A percentile compares a stretch with the other conserved stretches of the same genome.
These are phyloP conservation scores for Eimeria necatrix DNA, from an alignment of 169 alveolate genomes.

Conservation along the genomic window DNA sequence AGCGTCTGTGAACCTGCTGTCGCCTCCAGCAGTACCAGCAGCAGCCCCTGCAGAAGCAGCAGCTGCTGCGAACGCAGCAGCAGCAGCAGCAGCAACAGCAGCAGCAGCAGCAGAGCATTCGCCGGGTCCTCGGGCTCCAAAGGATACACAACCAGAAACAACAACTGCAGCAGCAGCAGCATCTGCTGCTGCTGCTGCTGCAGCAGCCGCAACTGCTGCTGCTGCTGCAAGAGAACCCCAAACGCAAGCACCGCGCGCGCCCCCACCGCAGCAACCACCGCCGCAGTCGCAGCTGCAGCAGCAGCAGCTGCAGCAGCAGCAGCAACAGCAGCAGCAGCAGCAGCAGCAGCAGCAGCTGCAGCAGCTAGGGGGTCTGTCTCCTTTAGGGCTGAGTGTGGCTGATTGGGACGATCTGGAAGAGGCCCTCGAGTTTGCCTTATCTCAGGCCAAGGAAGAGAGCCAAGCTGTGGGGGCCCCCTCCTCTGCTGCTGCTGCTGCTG, in stretches of 20 bases:
- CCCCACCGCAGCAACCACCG: background rate
- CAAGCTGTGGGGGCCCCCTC: background rate
- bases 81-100: background rate
- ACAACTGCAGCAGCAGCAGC: slow-evolving; percentile 29
- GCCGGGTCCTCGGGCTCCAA: background rate
- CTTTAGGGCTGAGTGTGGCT: background rate
- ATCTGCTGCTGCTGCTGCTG: background rate
- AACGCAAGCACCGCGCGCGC: background rate
- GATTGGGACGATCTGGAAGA: slow-evolving; percentile 13
- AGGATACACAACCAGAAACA: background rate
- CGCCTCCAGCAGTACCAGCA: background rate
- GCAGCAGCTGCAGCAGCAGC: slow-evolving; percentile 32
- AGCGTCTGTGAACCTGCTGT: no score
- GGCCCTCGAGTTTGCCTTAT: slow-evolving; percentile 1
- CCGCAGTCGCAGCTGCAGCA: slow-evolving; percentile 24
- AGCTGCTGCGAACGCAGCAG: background rate
- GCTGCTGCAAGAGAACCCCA: background rate
- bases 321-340: background rate
- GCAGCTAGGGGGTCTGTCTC: slow-evolving; percentile 6
- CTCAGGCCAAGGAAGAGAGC: slow-evolving; percentile 15
- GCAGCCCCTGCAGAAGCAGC: background rate
- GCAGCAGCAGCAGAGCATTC: background rate
- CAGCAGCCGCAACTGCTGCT: slow-evolving; percentile 2
- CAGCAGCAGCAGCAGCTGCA: slow-evolving; percentile 38
- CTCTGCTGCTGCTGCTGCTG: slow-evolving; percentile 13